These are phyloP conservation scores for Candida sonorensis DNA, from an alignment of 805 yeast species.

Conservation along the genomic window DNA sequence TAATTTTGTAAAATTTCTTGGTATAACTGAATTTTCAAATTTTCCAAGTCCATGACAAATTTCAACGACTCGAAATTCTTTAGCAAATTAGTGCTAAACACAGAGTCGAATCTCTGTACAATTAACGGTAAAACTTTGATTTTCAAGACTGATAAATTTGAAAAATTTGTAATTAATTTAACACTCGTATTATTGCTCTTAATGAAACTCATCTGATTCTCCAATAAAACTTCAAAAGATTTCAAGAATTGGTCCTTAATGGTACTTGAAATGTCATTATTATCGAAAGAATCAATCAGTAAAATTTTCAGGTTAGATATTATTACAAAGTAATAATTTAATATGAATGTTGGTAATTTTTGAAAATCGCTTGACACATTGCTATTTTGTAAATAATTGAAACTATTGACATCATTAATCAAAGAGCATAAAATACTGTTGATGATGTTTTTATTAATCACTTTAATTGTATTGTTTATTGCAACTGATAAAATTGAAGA, in stretches of 20 bases:
- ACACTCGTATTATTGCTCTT: slow-evolving; percentile 22
- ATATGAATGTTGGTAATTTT: slow-evolving; percentile 31
- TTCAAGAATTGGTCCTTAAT: slow-evolving; percentile 29
- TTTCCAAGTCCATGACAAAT: slow-evolving; percentile 37
- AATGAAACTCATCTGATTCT: slow-evolving; percentile 37
- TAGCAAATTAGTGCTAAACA: slow-evolving; percentile 39
- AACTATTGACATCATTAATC: slow-evolving; percentile 18
- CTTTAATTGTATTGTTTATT: slow-evolving; percentile 9
- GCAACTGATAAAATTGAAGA: not conserved
- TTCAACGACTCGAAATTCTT: slow-evolving; percentile 31
- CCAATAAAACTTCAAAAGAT: slow-evolving; percentile 32
- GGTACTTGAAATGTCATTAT: slow-evolving; percentile 13
- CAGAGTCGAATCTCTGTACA: slow-evolving; percentile 41
- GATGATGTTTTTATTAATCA: slow-evolving; percentile 21
- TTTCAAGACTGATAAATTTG: slow-evolving; percentile 46
- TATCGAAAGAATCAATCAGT: slow-evolving; percentile 11
- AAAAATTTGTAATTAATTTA: slow-evolving; percentile 33
- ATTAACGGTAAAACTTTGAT: slow-evolving; percentile 40
- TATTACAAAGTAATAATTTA: slow-evolving; percentile 31
- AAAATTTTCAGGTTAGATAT: slow-evolving; percentile 25
- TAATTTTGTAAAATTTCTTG: slow-evolving; percentile 45
- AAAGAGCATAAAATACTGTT: slow-evolving; percentile 21
- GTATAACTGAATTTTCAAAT: slow-evolving; percentile 47
- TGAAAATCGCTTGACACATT: slow-evolving; percentile 18
- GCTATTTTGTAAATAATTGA: slow-evolving; percentile 34